These are phyloP conservation scores for Spirogloea muscicola DNA, from an alignment of 139 green algal species.

Conservation along the genomic window DNA sequence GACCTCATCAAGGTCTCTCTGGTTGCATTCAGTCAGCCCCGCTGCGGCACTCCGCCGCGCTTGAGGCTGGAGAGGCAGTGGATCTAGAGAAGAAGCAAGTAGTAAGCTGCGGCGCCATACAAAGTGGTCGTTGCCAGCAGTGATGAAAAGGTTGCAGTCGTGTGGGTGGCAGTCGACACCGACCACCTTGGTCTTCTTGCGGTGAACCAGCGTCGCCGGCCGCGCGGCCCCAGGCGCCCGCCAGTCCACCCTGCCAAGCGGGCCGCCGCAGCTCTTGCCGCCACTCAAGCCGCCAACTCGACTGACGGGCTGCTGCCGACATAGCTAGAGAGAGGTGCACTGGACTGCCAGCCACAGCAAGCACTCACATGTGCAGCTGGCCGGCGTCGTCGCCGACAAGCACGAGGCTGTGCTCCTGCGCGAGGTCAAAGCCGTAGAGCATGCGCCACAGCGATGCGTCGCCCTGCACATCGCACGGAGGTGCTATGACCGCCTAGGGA, in stretches of 20 bases:
- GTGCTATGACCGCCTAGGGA: too few relatives aligned
- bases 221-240: not conserved
- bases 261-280: too few relatives aligned
- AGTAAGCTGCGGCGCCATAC: too few relatives aligned
- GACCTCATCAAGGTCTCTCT: too few relatives aligned
- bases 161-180: conserved; percentile 63
- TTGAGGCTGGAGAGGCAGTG: too few relatives aligned
- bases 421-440: conserved; percentile 59
- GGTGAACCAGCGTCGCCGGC: conserved; percentile 10
- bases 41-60: too few relatives aligned
- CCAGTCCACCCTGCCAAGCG: conserved; percentile 22
- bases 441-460: conserved; percentile 57
- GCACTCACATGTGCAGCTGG: conserved; percentile 58
- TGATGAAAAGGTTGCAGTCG: conserved; percentile 67
- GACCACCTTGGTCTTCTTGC: conserved; percentile 32
- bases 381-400: conserved; percentile 65
- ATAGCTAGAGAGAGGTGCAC: too few relatives aligned
- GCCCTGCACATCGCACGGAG: conserved; percentile 18
- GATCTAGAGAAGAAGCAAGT: too few relatives aligned
- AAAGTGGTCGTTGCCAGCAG: conserved; percentile 74
- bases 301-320: too few relatives aligned
- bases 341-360: too few relatives aligned
- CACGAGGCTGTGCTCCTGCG: conserved; percentile 22
- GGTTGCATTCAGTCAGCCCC: too few relatives aligned
- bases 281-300: too few relatives aligned